Percentiles rank a stretch among this genome's conserved stretches.
These are phyloP conservation scores for Urtica urens DNA, from an alignment of 306 rosid species.

Conservation along the genomic window DNA sequence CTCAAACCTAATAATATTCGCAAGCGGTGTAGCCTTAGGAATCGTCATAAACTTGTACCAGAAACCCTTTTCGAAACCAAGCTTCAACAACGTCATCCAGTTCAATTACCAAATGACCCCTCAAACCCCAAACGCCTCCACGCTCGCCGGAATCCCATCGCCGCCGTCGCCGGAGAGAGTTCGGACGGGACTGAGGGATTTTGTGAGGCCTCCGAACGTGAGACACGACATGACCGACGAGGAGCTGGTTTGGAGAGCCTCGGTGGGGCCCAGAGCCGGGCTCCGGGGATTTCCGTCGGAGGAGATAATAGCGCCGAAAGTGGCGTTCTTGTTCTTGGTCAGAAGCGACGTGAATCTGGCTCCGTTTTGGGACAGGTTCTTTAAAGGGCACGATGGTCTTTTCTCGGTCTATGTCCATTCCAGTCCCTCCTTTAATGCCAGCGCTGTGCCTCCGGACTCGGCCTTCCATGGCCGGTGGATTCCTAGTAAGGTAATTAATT, in stretches of 20 bases:
- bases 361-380: conserved; percentile 77
- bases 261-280: conserved; percentile 35
- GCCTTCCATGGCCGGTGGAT: conserved; percentile 48
- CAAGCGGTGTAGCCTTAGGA: conserved; percentile 52
- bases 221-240: conserved; percentile 61
- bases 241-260: conserved; percentile 77
- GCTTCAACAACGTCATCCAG: conserved; percentile 22
- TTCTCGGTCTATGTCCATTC: conserved; percentile 72
- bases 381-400: conserved; percentile 41
- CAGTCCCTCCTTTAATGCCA: conserved; percentile 34
- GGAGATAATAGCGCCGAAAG: conserved; percentile 36
- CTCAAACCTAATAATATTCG: conserved; percentile 30
- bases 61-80: conserved; percentile 2
- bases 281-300: conserved; percentile 26
- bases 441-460: conserved; percentile 28
- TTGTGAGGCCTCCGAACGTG: conserved; percentile 20
- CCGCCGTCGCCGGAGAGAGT: not conserved
- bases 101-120: conserved; percentile 6
- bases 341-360: conserved; percentile 49
- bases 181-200: conserved; percentile 25
- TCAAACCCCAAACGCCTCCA: conserved; percentile 1
- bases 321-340: conserved; percentile 76
- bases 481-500: conserved; percentile 58
- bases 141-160: not conserved
- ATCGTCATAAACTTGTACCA: conserved; percentile 33